Evolutionary conservation across 2,329 filamentous ascomycete species (phyloP).

Genomic region (Calonectria pauciramosa): DNA sequence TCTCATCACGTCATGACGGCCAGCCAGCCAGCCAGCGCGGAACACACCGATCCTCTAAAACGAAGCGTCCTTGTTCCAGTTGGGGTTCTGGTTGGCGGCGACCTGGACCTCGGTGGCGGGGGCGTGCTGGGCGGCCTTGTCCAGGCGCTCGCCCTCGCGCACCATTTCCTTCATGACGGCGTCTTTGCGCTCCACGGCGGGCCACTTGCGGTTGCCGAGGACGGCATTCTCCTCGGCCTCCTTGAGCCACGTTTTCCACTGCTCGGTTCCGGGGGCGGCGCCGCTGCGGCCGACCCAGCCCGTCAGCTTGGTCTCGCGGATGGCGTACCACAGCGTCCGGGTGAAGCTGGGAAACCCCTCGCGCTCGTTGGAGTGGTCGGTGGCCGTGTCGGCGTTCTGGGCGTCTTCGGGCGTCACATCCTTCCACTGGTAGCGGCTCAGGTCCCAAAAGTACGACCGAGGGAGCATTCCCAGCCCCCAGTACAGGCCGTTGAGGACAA

Average conservation of each 20-base stretch:
- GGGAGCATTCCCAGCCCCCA: constrained; percentile 69
- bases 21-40: background rate
- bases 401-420: constrained; percentile 59
- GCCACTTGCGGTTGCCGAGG: constrained; percentile 54
- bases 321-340: constrained; percentile 70
- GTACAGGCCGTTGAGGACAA: constrained; percentile 71
- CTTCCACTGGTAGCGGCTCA: constrained; percentile 62
- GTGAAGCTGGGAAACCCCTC: constrained; percentile 66
- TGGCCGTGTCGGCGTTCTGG: constrained; percentile 50
- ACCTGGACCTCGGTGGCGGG: constrained; percentile 45
- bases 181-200: constrained; percentile 64
- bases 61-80: constrained; percentile 41
- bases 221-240: constrained; percentile 60
- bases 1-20: constrained; percentile 4
- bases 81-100: constrained; percentile 27
- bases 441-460: constrained; percentile 67
- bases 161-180: constrained; percentile 57
- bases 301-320: constrained; percentile 65
- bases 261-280: constrained; percentile 64
- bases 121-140: constrained; percentile 48
- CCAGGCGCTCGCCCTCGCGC: constrained; percentile 32
- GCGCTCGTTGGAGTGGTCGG: constrained; percentile 46
- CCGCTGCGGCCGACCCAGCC: constrained; percentile 67
- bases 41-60: constrained; percentile 34
- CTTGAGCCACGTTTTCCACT: constrained; percentile 68